Evolutionary conservation across 345 rosid genomes (phyloP).

Genomic region (Lepidium africanum): DNA sequence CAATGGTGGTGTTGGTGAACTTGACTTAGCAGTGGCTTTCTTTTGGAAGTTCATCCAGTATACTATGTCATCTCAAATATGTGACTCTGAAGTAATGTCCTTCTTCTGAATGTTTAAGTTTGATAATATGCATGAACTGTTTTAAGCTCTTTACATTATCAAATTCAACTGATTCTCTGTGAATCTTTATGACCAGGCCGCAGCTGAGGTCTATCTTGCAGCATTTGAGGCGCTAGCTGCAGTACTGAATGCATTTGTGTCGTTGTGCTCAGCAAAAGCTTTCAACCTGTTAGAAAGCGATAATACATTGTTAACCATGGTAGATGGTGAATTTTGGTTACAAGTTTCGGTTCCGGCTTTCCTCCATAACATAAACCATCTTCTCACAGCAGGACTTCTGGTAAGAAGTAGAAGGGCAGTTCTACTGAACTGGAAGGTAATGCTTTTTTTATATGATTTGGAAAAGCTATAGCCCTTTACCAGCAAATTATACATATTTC

Average conservation of each 20-base stretch:
- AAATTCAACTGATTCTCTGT: conserved; percentile 14
- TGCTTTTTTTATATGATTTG: neutral
- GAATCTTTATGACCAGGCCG: conserved; percentile 39
- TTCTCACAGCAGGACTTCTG: conserved; percentile 60
- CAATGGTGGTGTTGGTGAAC: conserved; percentile 31
- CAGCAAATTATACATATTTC: neutral
- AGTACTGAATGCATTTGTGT: conserved; percentile 43
- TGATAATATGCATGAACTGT: conserved; percentile 3
- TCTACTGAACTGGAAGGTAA: conserved; percentile 87
- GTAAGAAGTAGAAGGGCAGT: conserved; percentile 71
- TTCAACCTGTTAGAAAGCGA: conserved; percentile 43
- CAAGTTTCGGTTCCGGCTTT: conserved; percentile 60
- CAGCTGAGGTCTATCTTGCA: conserved; percentile 69
- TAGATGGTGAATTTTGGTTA: conserved; percentile 43
- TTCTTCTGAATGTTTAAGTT: neutral
- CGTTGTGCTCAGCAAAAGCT: conserved; percentile 43
- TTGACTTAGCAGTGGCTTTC: conserved; percentile 41
- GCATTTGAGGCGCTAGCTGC: conserved; percentile 71
- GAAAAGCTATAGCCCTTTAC: neutral
- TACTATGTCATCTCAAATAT: conserved; percentile 39
- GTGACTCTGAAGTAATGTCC: conserved; percentile 56
- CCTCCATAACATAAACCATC: conserved; percentile 62
- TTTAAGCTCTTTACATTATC: neutral
- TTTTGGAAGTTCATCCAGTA: conserved; percentile 62
- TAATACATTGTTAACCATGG: conserved; percentile 22